Conservation (phyloP, 805 yeast species). For the Candida ovalis region DNA sequence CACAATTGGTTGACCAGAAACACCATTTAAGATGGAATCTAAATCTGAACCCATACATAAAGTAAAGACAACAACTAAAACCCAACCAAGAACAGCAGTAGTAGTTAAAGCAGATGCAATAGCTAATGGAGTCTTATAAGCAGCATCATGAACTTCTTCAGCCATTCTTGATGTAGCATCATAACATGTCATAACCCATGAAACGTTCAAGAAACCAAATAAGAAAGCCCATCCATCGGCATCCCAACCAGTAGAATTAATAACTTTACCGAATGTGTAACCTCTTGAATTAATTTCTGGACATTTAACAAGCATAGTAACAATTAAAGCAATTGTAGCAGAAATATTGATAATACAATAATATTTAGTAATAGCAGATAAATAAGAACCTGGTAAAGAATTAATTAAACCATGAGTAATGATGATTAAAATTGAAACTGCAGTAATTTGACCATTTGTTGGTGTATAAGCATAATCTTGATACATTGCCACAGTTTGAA, state of each 20-base stretch:
- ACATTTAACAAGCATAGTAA: conserved; percentile 53
- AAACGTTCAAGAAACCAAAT: conserved; percentile 53
- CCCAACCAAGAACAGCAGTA: conserved; percentile 49
- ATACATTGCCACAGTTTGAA: conserved; percentile 42
- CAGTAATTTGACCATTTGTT: conserved; percentile 43
- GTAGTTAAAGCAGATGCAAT: conserved; percentile 49
- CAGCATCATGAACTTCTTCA: conserved; percentile 54
- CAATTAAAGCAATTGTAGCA: conserved; percentile 45
- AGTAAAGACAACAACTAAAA: conserved; percentile 43
- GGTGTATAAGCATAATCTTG: conserved; percentile 36
- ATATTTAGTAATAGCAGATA: conserved; percentile 47
- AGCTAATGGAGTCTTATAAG: conserved; percentile 53
- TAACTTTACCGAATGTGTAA: conserved; percentile 46
- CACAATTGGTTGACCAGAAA: conserved; percentile 50
- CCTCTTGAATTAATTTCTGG: conserved; percentile 40
- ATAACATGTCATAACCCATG: conserved; percentile 58
- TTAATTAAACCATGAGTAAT: conserved; percentile 47
- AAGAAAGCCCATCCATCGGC: conserved; percentile 53
- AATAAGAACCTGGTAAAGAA: conserved; percentile 47
- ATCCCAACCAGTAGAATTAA: conserved; percentile 48
- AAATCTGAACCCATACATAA: conserved; percentile 42
- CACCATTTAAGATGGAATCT: conserved; percentile 28
- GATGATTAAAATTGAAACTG: conserved; percentile 48
- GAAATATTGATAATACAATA: conserved; percentile 48
- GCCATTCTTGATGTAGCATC: conserved; percentile 55